Base-by-base conservation (phyloP, 108 stramenopile genomes). In the Mayamaea pseudoterrestris region DNA sequence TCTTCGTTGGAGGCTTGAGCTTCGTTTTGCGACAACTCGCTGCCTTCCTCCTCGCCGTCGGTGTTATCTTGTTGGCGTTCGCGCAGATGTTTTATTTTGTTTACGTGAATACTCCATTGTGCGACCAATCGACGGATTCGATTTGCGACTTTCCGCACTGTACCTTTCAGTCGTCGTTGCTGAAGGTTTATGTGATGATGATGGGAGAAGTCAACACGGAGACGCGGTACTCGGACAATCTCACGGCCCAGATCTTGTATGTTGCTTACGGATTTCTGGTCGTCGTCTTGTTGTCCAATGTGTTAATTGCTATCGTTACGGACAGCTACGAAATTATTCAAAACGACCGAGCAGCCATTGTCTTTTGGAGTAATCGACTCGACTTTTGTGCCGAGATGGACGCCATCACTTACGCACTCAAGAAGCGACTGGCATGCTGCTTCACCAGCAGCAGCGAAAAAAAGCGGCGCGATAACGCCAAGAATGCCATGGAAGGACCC, bases 11-110 rank as follows among this genome's bases (percentile, higher is more conserved):
- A 42, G 83, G 83, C 40, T 79, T 90, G 0, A 66, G 73, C 43
- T 84, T 80, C 50, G 88, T 90, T n/a, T 65, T 80, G 5, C 53
- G 71, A 34, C 69, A 76, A 35, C 70, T 90, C 40, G 59, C 71
- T 11, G 83, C 83, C 21, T 90, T 90, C 52, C 57, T 90, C 37
- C 57, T 83, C 59, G 79, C 81, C 30, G 71, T 90, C 44, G 47
- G 49, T 16, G 69, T 81, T 30, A 83, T 84, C 42, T 63, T 90
- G 67, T 41, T 90, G 25, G 78, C 78, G 37, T 90, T 90, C 66
- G 83, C 83, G 3, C 80, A 82, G 54, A 90, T 83, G 81, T 90
- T 90, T 44, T 83, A 61, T 52, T 62, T 82, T 36, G 64, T 84
- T 20, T 90, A 82, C 61, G 67, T 56, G 4, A 63, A 82, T 30